phyloP scores from a whole-genome alignment of 1,284 basidiomycete genomes.

The Tremellales sp. region DNA sequence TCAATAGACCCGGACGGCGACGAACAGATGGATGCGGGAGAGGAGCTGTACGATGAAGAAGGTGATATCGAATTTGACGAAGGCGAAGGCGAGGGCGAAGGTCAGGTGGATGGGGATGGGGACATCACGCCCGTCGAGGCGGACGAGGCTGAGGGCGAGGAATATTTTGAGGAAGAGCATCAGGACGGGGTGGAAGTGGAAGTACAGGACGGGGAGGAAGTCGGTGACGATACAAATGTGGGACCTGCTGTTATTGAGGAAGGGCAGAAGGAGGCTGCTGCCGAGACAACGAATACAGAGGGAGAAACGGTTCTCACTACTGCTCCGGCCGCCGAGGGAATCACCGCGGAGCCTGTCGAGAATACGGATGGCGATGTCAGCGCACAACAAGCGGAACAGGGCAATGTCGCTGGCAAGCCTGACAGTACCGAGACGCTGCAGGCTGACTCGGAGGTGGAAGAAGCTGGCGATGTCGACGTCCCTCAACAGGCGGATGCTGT shows the following conservation, averaged over 20 bases:
- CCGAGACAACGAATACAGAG: too few species aligned
- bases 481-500: background rate
- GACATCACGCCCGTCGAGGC: background rate
- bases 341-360: too few species aligned
- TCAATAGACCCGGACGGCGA: conserved; percentile 8
- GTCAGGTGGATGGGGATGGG: background rate
- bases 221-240: background rate
- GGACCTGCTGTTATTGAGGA: too few species aligned
- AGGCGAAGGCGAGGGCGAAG: conserved; percentile 5
- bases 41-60: conserved; percentile 6
- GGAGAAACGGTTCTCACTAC: too few species aligned
- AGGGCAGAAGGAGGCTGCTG: too few species aligned
- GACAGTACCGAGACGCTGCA: too few species aligned
- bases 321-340: too few species aligned
- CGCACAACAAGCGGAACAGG: too few species aligned
- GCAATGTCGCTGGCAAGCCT: too few species aligned
- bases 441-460: too few species aligned
- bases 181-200: conserved; percentile 16
- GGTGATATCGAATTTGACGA: conserved; percentile 8
- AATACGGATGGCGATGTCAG: too few species aligned
- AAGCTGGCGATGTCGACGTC: too few species aligned
- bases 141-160: background rate
- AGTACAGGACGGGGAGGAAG: background rate
- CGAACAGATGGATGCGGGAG: conserved; percentile 5
- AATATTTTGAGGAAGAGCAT: background rate